Evolutionary conservation across 768 basidiomycete species (phyloP), one percentile per base, ranked within the genome.

Genomic region (Russula virescens): DNA sequence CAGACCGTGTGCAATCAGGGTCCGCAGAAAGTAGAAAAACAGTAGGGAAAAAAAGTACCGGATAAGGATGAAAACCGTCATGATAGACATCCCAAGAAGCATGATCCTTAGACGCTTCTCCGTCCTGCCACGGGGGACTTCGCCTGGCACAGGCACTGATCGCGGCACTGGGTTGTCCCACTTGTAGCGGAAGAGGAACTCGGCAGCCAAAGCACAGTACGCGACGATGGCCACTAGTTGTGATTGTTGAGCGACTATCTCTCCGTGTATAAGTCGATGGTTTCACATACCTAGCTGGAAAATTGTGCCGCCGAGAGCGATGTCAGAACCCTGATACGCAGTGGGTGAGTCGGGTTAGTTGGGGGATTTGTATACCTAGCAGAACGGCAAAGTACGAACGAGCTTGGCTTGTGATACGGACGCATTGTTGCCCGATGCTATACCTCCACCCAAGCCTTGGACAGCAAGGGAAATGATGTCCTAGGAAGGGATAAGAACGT

Each of bases 271-370:
- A 40, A 5, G 31, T 28, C 7, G 19, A 28, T 11, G 16, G 59
- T 21, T 2, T 2, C 19, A 35, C 64, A 25, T 35, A 62, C 66
- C 19, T 28, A 67, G 53, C 26, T 65, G 66, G 60, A 67, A 65
- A 16, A 65, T 18, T 13, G 58, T 65, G 8, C 66, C 66, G 2
- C 60, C 60, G 6, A 67, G 60, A 54, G 58, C 58, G 31, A 67
- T 66, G 31, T 62, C 1, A 3, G 47, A 35, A 53, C 64, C 66
- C 57, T 67, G 21, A 25, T 8, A 18, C n/a, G 23, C 21, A 9
- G 5, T 6, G 1, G 3, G 18, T 40, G 5, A 11, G 38, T 28
- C 28, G 7, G 31, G 48, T 19, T 16, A n/a, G 25, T 38, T 42
- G 26, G 38, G 21, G 11, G 21, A 16, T 11, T 25, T 2, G 35